phyloP scores from a whole-genome alignment of 441 rosid species.

The Dalechampia spathulata region DNA sequence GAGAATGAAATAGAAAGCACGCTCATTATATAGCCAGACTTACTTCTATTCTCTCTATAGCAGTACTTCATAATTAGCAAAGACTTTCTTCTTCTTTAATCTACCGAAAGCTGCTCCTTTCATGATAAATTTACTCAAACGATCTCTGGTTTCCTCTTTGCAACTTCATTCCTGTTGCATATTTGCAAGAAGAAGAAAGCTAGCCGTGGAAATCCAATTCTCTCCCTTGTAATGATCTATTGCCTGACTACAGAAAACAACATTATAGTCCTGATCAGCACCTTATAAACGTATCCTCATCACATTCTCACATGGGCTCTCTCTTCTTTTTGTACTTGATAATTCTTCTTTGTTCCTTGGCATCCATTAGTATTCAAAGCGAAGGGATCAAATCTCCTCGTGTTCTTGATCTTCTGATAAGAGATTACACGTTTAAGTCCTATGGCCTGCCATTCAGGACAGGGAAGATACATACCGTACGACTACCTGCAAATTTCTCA shows the following conservation, averaged over 20 bases:
- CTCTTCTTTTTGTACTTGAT: slow-evolving; percentile 27
- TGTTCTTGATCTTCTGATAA: slow-evolving; percentile 60
- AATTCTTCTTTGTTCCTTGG: slow-evolving; percentile 29
- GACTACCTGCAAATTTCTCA: slow-evolving; percentile 65
- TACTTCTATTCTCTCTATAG: not conserved
- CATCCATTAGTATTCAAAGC: slow-evolving; percentile 21
- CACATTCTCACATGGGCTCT: slow-evolving; percentile 42
- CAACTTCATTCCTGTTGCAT: slow-evolving; percentile 21
- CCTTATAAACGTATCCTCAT: slow-evolving; percentile 11
- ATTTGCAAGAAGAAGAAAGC: slow-evolving; percentile 11
- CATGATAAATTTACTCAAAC: slow-evolving; percentile 15
- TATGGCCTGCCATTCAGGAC: slow-evolving; percentile 41
- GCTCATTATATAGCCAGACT: slow-evolving; percentile 4
- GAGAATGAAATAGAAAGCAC: not conserved
- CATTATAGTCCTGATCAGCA: not conserved
- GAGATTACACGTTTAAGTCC: slow-evolving; percentile 66
- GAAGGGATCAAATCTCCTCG: slow-evolving; percentile 45
- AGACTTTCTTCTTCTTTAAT: slow-evolving; percentile 28
- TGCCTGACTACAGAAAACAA: not conserved
- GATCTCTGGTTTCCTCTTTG: slow-evolving; percentile 26
- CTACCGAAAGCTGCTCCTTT: slow-evolving; percentile 18
- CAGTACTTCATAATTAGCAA: slow-evolving; percentile 2
- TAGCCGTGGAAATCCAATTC: slow-evolving; percentile 8
- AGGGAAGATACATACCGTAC: slow-evolving; percentile 45
- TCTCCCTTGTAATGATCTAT: not conserved